Evolutionary conservation across 495 filamentous ascomycete genomes (phyloP).

Genomic region (Penicilliopsis zonata): DNA sequence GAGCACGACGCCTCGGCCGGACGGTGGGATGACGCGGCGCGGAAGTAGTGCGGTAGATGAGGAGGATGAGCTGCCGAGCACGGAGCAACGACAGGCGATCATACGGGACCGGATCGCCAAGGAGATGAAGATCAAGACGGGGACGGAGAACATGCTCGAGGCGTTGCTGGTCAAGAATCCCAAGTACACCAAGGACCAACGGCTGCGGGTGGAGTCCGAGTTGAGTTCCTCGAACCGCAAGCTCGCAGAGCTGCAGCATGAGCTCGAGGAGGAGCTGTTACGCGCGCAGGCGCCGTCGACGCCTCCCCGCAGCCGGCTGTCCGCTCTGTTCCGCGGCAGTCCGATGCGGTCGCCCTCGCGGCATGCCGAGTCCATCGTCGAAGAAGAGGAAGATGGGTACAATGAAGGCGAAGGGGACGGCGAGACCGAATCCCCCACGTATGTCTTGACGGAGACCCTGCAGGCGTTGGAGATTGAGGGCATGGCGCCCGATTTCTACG

Average conservation of each 20-base stretch:
- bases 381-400: too few species aligned
- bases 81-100: slow-evolving; percentile 62
- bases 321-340: slow-evolving; percentile 53
- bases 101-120: slow-evolving; percentile 77
- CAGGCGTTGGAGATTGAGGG: slow-evolving; percentile 77
- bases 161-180: slow-evolving; percentile 88
- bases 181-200: slow-evolving; percentile 89
- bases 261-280: slow-evolving; percentile 63
- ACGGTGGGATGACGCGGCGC: slow-evolving; percentile 36
- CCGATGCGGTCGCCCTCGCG: slow-evolving; percentile 56
- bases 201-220: slow-evolving; percentile 77
- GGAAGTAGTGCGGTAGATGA: slow-evolving; percentile 53
- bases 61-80: slow-evolving; percentile 41
- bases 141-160: slow-evolving; percentile 94
- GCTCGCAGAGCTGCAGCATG: slow-evolving; percentile 67
- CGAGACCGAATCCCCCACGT: slow-evolving; percentile 78
- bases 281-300: slow-evolving; percentile 54
- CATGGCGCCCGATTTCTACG: slow-evolving; percentile 89
- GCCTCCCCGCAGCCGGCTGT: slow-evolving; percentile 54
- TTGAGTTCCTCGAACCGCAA: slow-evolving; percentile 83
- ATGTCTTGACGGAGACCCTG: slow-evolving; percentile 75
- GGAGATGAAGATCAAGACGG: slow-evolving; percentile 93
- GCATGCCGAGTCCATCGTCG: slow-evolving; percentile 28
- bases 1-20: slow-evolving; percentile 55
- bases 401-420: slow-evolving; percentile 36